A percentile compares a stretch with the other conserved stretches of the same genome.
phyloP scores from a whole-genome alignment of 176 grass and related monocot species.

The Aegilops bicornis region DNA sequence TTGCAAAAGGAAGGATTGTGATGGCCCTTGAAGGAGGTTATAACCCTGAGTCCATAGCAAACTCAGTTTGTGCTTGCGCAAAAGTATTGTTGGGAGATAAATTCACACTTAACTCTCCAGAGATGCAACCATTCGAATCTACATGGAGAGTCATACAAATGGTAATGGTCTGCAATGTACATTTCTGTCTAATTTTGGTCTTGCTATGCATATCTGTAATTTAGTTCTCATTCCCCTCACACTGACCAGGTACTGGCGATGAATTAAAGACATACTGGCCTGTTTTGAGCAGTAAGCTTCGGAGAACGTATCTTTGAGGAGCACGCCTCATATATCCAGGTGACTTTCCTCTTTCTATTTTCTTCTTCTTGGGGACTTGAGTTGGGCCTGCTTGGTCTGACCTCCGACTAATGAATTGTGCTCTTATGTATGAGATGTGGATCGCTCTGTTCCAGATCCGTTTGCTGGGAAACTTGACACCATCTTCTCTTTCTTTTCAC shows the following conservation, averaged over 20 bases:
- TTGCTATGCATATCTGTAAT: slow-evolving; percentile 20
- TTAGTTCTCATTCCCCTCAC: neutral
- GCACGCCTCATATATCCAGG: slow-evolving; percentile 42
- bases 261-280: slow-evolving; percentile 90
- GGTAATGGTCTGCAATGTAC: slow-evolving; percentile 51
- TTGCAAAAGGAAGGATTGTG: slow-evolving; percentile 91
- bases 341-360: slow-evolving; percentile 41
- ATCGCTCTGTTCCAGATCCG: neutral
- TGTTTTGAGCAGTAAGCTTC: slow-evolving; percentile 59
- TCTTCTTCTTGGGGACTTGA: slow-evolving; percentile 21
- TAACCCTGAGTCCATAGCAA: slow-evolving; percentile 86
- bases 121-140: slow-evolving; percentile 67
- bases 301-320: slow-evolving; percentile 47
- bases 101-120: slow-evolving; percentile 34
- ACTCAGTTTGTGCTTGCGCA: slow-evolving; percentile 87
- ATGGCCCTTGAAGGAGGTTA: slow-evolving; percentile 97
- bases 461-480: neutral
- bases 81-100: slow-evolving; percentile 82
- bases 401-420: slow-evolving; percentile 11
- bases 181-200: slow-evolving; percentile 28
- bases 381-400: slow-evolving; percentile 4
- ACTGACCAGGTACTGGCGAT: slow-evolving; percentile 72
- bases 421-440: slow-evolving; percentile 20
- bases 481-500: neutral
- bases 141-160: slow-evolving; percentile 78